These are phyloP conservation scores for Setaria viridis DNA, from an alignment of 202 grass and related monocot genomes.

Conservation along the genomic window DNA sequence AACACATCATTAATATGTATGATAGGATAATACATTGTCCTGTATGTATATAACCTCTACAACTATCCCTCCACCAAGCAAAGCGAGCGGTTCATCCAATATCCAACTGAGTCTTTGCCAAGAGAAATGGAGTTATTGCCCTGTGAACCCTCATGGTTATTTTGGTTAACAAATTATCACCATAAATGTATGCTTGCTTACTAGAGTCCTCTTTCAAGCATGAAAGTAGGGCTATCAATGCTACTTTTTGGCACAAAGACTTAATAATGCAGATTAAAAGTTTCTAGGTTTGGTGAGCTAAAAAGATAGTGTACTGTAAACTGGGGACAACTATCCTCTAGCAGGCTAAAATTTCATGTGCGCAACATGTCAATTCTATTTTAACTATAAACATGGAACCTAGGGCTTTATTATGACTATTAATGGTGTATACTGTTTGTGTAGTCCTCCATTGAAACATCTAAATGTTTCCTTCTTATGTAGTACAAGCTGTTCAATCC, in stretches of 20 bases:
- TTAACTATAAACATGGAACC: neutral
- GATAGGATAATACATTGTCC: neutral
- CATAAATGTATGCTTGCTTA: conserved; percentile 22
- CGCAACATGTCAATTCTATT: neutral
- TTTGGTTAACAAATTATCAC: neutral
- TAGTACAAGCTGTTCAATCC: conserved; percentile 13
- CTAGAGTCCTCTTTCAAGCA: neutral
- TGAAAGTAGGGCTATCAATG: neutral
- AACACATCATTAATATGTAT: neutral
- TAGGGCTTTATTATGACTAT: conserved; percentile 25
- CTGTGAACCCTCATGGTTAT: conserved; percentile 1
- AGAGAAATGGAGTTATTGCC: neutral
- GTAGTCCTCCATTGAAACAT: neutral
- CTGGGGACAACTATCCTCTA: neutral
- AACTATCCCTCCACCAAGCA: neutral
- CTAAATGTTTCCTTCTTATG: neutral
- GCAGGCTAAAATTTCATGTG: neutral
- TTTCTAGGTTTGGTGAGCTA: conserved; percentile 26
- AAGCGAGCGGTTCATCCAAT: neutral
- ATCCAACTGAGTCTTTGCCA: conserved; percentile 2
- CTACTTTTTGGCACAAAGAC: neutral
- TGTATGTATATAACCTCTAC: neutral
- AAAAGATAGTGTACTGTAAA: conserved; percentile 23
- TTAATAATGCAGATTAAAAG: conserved; percentile 6
- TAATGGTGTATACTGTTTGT: neutral